phyloP scores from a whole-genome alignment of 2,329 filamentous ascomycete species.

The Thielaviopsis populi region DNA sequence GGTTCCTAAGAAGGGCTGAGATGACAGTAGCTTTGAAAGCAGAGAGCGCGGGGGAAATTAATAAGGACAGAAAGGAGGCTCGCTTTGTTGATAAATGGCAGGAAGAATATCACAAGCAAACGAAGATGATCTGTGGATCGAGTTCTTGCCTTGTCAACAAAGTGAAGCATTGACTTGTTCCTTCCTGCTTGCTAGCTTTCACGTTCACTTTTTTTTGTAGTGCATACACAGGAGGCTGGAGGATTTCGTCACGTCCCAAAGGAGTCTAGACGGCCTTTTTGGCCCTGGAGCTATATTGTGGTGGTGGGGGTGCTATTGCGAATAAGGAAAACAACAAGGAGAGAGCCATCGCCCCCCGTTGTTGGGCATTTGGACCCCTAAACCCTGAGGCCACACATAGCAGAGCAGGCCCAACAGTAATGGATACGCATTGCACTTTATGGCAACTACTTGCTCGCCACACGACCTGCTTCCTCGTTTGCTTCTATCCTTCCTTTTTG shows the following conservation, averaged over 20 bases:
- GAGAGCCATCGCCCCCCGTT: not conserved
- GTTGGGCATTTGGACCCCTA: not conserved
- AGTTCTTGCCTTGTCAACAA: not conserved
- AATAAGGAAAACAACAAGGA: not conserved
- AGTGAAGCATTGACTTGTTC: constrained; percentile 1
- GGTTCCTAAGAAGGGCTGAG: not conserved
- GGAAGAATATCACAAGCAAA: not conserved
- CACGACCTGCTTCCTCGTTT: too few relatives aligned
- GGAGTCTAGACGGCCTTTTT: not conserved
- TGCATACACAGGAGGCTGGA: not conserved
- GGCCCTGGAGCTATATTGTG: not conserved
- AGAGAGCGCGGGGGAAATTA: not conserved
- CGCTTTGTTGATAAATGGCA: not conserved
- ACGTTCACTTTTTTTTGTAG: not conserved
- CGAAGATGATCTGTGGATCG: not conserved
- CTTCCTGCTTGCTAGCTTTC: not conserved
- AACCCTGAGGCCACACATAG: too few relatives aligned
- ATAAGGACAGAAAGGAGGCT: not conserved
- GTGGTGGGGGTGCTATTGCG: not conserved
- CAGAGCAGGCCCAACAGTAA: too few relatives aligned
- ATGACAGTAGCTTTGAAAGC: not conserved
- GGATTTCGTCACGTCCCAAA: not conserved
- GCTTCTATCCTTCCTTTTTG: too few relatives aligned
- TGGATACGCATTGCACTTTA: too few relatives aligned
- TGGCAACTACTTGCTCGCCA: too few relatives aligned